Base-by-base conservation (phyloP, 106 monocot species). In the Agapanthus africanus region DNA sequence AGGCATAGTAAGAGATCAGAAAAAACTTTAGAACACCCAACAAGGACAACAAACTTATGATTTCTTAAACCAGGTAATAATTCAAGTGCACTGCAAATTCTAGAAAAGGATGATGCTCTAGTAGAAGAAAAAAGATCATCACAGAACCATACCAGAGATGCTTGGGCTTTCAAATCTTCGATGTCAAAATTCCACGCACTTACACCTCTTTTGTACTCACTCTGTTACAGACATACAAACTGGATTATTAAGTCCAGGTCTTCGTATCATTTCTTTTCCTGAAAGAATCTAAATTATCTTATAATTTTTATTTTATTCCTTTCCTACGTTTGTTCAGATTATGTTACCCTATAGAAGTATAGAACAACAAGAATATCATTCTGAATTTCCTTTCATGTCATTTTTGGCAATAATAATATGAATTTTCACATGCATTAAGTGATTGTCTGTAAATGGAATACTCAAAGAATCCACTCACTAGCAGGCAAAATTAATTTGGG, bases 171-270 rank as follows among this genome's bases (percentile, higher is more conserved):
- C 76, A 95, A 69, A 75, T 95, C 94, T 34, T 95, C 91, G 34
- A 95, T 56, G 76, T 95, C 91, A 79, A 95, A 95, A 54, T 95
- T 95, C 94, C 94, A 95, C 37, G 94, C 94, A 83, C 94, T 95
- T 67, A 95, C 94, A 54, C 94, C 94, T 75, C 94, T 76, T 67
- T 95, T 82, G 66, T 95, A 95, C 38, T 91, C 91, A 71, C 91
- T 95, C 94, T 95, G 79, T 56, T 31, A 33, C 47, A 76, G 35
- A 35, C 23, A 44, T 27, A 28, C 31, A 66, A 44, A 37, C 18
- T 64, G 10, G 22, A 64, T 64, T 22, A 64, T 18, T 22, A 64
- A 22, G 28, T 2, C 10, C 30, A 1, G 2, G 26, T 30, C 3
- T 18, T 2, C 19, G 22, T n/a, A 2, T 50, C n/a, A 21, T 21